phyloP scores from a whole-genome alignment of 169 alveolate species.

The Theileria orientalis region DNA sequence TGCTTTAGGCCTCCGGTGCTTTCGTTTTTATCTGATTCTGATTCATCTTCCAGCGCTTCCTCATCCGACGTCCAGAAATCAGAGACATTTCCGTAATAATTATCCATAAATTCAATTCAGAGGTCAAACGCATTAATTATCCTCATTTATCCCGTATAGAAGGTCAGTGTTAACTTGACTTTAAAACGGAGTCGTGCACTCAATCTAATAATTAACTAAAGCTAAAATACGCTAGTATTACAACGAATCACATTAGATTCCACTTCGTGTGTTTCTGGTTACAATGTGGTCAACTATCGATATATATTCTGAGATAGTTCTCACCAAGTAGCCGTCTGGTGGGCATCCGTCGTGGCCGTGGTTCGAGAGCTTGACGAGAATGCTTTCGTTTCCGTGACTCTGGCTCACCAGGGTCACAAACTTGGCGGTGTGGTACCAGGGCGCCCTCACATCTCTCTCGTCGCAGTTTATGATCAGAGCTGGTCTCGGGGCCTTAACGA shows the following conservation, averaged over 20 bases:
- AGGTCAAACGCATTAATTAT: neutral
- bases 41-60: slow-evolving; percentile 63
- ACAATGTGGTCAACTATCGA: slow-evolving; percentile 24
- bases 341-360: slow-evolving; percentile 33
- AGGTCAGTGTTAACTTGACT: no score
- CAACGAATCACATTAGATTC: neutral
- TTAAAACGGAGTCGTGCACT: no score
- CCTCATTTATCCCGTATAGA: no score
- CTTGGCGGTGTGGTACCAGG: slow-evolving; percentile 36
- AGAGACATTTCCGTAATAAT: slow-evolving; percentile 65
- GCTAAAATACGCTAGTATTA: neutral
- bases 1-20: neutral
- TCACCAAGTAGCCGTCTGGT: slow-evolving; percentile 13
- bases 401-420: slow-evolving; percentile 18
- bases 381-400: neutral
- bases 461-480: slow-evolving; percentile 39
- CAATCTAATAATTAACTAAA: no score
- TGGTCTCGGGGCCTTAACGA: slow-evolving; percentile 10
- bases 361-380: slow-evolving; percentile 22
- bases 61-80: slow-evolving; percentile 82
- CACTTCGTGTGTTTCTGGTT: neutral
- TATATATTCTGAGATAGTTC: slow-evolving; percentile 22
- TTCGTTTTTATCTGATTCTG: neutral
- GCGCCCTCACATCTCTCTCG: slow-evolving; percentile 42
- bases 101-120: slow-evolving; percentile 50